A percentile compares a stretch with the other conserved stretches of the same genome.
phyloP scores from a whole-genome alignment of 768 basidiomycete species.

The Hypsizygus marmoreus region DNA sequence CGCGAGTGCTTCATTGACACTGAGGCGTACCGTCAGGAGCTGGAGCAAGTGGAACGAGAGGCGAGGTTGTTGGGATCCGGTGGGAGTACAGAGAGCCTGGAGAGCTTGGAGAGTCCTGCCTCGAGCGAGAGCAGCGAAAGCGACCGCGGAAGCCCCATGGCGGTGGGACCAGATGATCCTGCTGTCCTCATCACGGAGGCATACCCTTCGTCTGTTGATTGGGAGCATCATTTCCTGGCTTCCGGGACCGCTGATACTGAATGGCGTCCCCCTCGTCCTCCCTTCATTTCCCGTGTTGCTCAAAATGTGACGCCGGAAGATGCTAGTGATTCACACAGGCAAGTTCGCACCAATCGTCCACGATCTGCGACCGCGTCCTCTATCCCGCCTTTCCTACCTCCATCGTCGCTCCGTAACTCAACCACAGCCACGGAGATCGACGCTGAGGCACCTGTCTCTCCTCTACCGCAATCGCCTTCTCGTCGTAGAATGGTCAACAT shows the following conservation, averaged over 20 bases:
- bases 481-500: constrained; percentile 34
- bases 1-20: constrained; percentile 68
- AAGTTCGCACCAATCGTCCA: constrained; percentile 16
- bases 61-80: constrained; percentile 28
- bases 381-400: constrained; percentile 22
- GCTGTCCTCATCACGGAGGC: constrained; percentile 39
- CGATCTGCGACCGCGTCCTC: constrained; percentile 25
- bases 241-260: constrained; percentile 11
- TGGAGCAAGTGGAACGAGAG: constrained; percentile 21
- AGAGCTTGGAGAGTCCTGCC: no score
- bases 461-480: constrained; percentile 22
- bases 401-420: constrained; percentile 22
- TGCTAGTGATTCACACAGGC: constrained; percentile 3
- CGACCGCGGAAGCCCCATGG: constrained; percentile 52
- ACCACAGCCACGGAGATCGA: constrained; percentile 21
- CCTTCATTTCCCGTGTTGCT: constrained; percentile 9
- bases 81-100: constrained; percentile 28
- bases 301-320: constrained; percentile 15
- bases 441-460: constrained; percentile 4
- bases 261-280: constrained; percentile 4
- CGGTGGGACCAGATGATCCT: constrained; percentile 43
- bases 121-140: constrained; percentile 46
- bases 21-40: constrained; percentile 34
- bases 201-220: constrained; percentile 29
- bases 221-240: constrained; percentile 21